phyloP scores from a whole-genome alignment of 192 early-diverging fungal genomes.

The Gamsiella multidivaricata region DNA sequence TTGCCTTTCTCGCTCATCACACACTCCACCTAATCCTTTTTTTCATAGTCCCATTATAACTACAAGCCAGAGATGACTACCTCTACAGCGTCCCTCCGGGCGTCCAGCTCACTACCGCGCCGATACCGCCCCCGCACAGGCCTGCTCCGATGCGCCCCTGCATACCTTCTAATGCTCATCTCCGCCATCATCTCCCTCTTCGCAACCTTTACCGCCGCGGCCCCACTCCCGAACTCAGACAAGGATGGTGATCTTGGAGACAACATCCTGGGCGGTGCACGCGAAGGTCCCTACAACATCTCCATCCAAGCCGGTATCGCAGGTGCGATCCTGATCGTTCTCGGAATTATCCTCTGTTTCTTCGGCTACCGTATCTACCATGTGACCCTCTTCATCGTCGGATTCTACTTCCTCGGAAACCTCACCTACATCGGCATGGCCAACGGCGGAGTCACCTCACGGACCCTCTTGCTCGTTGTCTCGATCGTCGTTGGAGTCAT shows the following conservation, averaged over 20 bases:
- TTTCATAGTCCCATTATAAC: too few relatives aligned
- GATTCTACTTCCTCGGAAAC: conserved; percentile 54
- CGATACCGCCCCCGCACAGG: neutral
- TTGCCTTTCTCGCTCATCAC: too few relatives aligned
- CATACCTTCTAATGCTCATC: conserved; percentile 18
- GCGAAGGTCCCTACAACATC: conserved; percentile 42
- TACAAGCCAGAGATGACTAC: too few relatives aligned
- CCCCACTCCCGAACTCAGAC: neutral
- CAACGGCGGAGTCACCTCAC: conserved; percentile 54
- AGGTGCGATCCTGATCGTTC: conserved; percentile 42
- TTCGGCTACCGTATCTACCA: conserved; percentile 37
- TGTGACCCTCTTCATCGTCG: conserved; percentile 31
- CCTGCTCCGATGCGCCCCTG: neutral
- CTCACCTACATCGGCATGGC: conserved; percentile 54
- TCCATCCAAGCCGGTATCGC: conserved; percentile 48
- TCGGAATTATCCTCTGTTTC: conserved; percentile 47
- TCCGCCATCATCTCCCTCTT: conserved; percentile 10
- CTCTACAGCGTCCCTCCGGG: neutral
- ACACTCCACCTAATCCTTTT: too few relatives aligned
- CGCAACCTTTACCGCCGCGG: conserved; percentile 5
- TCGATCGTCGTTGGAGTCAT: conserved; percentile 50
- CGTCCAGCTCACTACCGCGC: conserved; percentile 12
- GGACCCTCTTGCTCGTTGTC: conserved; percentile 52
- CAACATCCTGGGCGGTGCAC: neutral
- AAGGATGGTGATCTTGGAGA: neutral